Evolutionary conservation across 495 filamentous ascomycete species (phyloP).

Genomic region (Penicillium longicatenatum): DNA sequence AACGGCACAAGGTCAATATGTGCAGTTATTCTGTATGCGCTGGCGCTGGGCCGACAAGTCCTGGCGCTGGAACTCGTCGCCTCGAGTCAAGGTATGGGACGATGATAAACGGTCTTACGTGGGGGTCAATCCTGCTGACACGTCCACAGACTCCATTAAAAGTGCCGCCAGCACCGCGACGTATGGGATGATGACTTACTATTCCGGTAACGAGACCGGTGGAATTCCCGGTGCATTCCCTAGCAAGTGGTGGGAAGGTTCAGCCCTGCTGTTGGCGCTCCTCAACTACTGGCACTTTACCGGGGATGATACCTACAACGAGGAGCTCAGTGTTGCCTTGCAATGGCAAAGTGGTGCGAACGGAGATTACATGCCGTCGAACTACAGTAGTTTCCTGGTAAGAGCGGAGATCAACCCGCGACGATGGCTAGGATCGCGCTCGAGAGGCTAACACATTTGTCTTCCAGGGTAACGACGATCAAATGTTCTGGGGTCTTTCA

Average conservation of each 20-base stretch:
- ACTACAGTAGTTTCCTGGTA: conserved; percentile 41
- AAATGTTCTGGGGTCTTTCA: conserved; percentile 74
- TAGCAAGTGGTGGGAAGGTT: conserved; percentile 65
- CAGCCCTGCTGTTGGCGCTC: conserved; percentile 64
- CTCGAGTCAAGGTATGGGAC: conserved; percentile 12
- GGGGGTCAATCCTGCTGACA: background rate
- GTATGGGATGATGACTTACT: conserved; percentile 21
- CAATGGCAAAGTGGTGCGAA: conserved; percentile 60
- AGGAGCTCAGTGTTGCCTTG: conserved; percentile 57
- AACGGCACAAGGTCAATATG: conserved; percentile 15
- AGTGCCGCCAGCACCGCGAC: conserved; percentile 17
- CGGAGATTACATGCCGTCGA: conserved; percentile 60
- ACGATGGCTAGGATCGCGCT: background rate
- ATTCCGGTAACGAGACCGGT: conserved; percentile 24
- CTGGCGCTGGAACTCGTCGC: conserved; percentile 12
- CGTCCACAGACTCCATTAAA: conserved; percentile 19
- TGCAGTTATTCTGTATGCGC: conserved; percentile 10
- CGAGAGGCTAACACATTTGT: background rate
- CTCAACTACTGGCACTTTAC: conserved; percentile 77
- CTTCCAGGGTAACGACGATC: conserved; percentile 61
- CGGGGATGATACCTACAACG: conserved; percentile 67
- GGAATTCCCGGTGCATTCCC: conserved; percentile 24
- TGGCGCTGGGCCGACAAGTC: conserved; percentile 1
- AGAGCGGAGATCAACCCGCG: background rate
- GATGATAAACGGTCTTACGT: background rate